Conservation (phyloP, 2,329 filamentous ascomycete species). For the Penicillium rolfsii region DNA sequence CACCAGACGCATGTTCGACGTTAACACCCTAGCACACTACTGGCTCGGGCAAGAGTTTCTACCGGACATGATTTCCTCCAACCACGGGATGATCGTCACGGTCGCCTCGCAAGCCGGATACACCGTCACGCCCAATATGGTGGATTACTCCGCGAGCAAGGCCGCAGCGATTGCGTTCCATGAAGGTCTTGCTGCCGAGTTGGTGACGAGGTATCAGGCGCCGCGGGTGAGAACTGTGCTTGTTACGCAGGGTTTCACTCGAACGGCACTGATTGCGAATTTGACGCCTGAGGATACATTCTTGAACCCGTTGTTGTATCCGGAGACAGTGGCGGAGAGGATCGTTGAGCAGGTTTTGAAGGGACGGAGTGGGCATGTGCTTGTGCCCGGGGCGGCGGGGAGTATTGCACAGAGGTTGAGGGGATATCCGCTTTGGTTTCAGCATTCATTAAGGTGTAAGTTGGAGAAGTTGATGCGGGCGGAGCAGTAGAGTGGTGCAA, state of each 20-base stretch:
- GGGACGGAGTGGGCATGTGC: constrained; percentile 61
- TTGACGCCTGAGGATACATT: constrained; percentile 57
- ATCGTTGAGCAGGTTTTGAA: constrained; percentile 63
- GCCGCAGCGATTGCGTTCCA: constrained; percentile 69
- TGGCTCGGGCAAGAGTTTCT: constrained; percentile 69
- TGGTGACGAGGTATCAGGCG: constrained; percentile 64
- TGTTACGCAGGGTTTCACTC: constrained; percentile 66
- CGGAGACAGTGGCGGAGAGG: constrained; percentile 66
- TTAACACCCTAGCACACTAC: constrained; percentile 71
- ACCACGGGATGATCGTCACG: constrained; percentile 75
- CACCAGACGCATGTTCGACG: constrained; percentile 67
- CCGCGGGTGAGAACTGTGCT: constrained; percentile 65
- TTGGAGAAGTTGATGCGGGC: constrained; percentile 36
- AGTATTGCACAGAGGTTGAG: constrained; percentile 50
- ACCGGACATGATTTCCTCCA: constrained; percentile 62
- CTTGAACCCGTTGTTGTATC: constrained; percentile 58
- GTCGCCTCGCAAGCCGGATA: constrained; percentile 68
- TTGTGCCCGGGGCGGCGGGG: constrained; percentile 55
- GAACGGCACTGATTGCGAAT: constrained; percentile 63
- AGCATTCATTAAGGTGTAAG: constrained; percentile 54
- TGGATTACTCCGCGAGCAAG: constrained; percentile 70
- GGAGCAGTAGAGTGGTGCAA: neutral
- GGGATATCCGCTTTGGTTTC: constrained; percentile 65
- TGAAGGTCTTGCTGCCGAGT: constrained; percentile 64
- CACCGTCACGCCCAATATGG: constrained; percentile 63